Base-by-base conservation (phyloP, 1,139 yeast species). In the Magnusiomyces sp. region DNA sequence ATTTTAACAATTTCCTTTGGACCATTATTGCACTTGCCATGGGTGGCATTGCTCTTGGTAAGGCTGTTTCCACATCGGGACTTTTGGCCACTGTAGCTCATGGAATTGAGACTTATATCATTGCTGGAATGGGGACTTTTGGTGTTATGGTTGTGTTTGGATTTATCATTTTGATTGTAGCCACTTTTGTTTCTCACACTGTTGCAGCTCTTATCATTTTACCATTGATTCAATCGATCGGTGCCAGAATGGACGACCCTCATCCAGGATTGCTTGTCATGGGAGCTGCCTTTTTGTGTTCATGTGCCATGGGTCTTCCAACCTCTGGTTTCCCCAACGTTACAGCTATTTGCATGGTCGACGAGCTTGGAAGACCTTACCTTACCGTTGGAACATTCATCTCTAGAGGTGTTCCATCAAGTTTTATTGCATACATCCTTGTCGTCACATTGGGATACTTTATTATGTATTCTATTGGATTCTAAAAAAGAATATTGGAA, bases 321-420 rank as follows among this genome's bases (percentile, higher is more conserved):
- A 90, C 97, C 0, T 85, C 95, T 1, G 97, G 97, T 0, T 90
- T 90, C 76, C 97, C 97, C 16, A 90, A 90, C 60, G 95, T 90
- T 42, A 89, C 97, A 0, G 97, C 97, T 2, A 86, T 90, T 52
- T 87, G 95, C 53, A 80, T 88, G 81, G 79, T 88, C 6, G 95
- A 90, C 65, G 95, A 87, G 61, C 76, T 88, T 31, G 97, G 97
- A 7, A 81, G 82, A 53, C 83, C 92, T 31, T 90, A 90, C 63
- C 69, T 90, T 58, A 80, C 89, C 0, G 97, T 89, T 17, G 79
- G 80, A 34, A 83, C 83, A 45, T 90, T 90, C 62, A 86, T 90
- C 52, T 81, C 83, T 16, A 75, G 95, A 56, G 97, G 97, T 61
- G 83, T 89, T 16, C 95, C 96, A 1, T 80, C 95, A 3, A 83